Percentiles rank a stretch among this genome's conserved stretches.
phyloP scores from a whole-genome alignment of 2,329 filamentous ascomycete species.

The Fusarium musae region DNA sequence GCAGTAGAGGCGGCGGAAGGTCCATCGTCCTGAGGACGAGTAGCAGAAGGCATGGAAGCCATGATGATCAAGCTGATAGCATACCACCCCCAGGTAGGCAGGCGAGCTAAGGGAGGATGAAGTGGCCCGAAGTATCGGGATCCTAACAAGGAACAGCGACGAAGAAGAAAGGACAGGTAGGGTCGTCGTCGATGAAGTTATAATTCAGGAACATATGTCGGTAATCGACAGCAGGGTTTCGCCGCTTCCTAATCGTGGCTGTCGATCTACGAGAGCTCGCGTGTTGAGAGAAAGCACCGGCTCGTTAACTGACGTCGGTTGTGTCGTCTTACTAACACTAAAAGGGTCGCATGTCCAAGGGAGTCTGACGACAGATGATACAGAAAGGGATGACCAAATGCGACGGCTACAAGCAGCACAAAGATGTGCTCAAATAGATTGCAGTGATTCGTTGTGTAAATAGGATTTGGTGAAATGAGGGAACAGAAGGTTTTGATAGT shows the following conservation, averaged over 20 bases:
- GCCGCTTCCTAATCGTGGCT: slow-evolving; percentile 18
- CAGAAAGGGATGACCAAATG: neutral
- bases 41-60: slow-evolving; percentile 52
- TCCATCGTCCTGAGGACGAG: slow-evolving; percentile 40
- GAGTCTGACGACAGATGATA: neutral
- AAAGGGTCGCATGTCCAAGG: slow-evolving; percentile 36
- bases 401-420: neutral
- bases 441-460: neutral
- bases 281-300: slow-evolving; percentile 26
- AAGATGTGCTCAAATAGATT: neutral
- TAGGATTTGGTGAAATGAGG: slow-evolving; percentile 1
- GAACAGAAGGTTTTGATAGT: slow-evolving; percentile 20
- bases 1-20: slow-evolving; percentile 17
- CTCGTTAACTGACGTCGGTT: slow-evolving; percentile 39
- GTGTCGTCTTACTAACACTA: slow-evolving; percentile 39
- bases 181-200: slow-evolving; percentile 6
- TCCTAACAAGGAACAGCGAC: slow-evolving; percentile 1
- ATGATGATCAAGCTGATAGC: slow-evolving; percentile 48
- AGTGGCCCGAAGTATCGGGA: slow-evolving; percentile 15
- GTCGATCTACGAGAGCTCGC: slow-evolving; percentile 22
- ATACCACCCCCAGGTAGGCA: slow-evolving; percentile 41
- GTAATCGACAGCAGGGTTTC: slow-evolving; percentile 13
- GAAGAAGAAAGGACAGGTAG: neutral
- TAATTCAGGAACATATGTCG: slow-evolving; percentile 1
- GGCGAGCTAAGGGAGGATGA: slow-evolving; percentile 16